Percentiles rank a stretch among this genome's conserved stretches.
Conservation (phyloP, 73 alveolate genomes). For the Tetrahymena thermophila region DNA sequence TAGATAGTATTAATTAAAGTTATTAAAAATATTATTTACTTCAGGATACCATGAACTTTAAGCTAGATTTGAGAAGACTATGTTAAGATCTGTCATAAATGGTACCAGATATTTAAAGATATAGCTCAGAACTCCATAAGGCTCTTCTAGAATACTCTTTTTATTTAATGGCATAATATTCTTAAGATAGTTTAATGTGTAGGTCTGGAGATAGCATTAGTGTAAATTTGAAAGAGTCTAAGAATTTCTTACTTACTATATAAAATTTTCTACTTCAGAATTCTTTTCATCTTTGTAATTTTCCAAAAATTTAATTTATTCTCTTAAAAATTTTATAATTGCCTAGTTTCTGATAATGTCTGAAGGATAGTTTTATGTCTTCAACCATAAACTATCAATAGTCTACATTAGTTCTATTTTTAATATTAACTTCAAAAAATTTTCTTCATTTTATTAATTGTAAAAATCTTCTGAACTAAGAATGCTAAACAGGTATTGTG, state of each 20-base stretch:
- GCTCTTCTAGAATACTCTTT: not conserved
- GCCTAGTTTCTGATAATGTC: not conserved
- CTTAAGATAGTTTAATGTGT: not conserved
- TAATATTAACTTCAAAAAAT: not conserved
- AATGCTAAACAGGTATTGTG: not conserved
- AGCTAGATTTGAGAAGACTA: not conserved
- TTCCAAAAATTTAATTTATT: not conserved
- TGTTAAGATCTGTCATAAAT: not conserved
- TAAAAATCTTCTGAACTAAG: not conserved
- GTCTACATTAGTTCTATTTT: not conserved
- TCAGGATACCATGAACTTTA: not conserved
- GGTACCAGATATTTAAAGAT: not conserved
- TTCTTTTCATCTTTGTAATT: not conserved
- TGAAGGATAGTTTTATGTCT: not conserved
- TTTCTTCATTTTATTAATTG: not conserved
- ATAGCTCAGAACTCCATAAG: not conserved
- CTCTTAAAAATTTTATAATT: not conserved
- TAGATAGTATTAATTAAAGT: not conserved
- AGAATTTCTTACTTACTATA: not conserved
- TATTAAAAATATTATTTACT: not conserved
- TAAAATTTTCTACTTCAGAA: not conserved
- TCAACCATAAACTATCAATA: not conserved
- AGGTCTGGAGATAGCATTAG: not conserved
- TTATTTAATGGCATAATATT: not conserved
- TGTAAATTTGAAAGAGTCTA: not conserved